phyloP scores from a whole-genome alignment of 305 asterid species.

The Fraxinus greggii region DNA sequence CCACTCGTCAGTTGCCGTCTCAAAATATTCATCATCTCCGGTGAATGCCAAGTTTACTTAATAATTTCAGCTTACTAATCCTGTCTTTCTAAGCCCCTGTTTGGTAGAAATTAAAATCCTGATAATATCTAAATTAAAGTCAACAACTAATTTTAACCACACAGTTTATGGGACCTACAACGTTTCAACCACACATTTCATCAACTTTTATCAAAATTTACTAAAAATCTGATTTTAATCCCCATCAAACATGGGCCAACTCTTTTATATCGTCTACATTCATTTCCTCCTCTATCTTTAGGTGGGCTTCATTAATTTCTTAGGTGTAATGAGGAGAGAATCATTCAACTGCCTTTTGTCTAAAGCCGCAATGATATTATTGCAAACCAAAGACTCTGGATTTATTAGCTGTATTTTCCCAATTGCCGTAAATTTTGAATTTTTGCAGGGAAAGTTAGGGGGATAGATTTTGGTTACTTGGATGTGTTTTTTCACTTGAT shows the following conservation, averaged over 20 bases:
- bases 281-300: not conserved
- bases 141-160: too few relatives aligned
- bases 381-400: not conserved
- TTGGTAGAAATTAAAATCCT: not conserved
- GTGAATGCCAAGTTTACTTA: not conserved
- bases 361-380: not conserved
- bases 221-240: not conserved
- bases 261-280: not conserved
- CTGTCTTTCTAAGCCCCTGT: not conserved
- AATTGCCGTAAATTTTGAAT: slow-evolving; percentile 2
- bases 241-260: not conserved
- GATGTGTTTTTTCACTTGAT: not conserved
- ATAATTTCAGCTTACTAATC: not conserved
- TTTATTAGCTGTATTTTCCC: not conserved
- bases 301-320: not conserved
- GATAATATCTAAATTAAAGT: too few relatives aligned
- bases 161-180: too few relatives aligned
- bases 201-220: not conserved
- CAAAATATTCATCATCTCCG: not conserved
- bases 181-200: too few relatives aligned
- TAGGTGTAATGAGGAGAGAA: not conserved
- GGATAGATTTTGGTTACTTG: slow-evolving; percentile 5
- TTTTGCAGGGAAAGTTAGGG: not conserved
- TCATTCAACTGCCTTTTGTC: slow-evolving; percentile 1
- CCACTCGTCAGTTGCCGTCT: not conserved